Percentiles rank a stretch among this genome's conserved stretches.
phyloP scores from a whole-genome alignment of 306 rosid species.

The Corylus americana region DNA sequence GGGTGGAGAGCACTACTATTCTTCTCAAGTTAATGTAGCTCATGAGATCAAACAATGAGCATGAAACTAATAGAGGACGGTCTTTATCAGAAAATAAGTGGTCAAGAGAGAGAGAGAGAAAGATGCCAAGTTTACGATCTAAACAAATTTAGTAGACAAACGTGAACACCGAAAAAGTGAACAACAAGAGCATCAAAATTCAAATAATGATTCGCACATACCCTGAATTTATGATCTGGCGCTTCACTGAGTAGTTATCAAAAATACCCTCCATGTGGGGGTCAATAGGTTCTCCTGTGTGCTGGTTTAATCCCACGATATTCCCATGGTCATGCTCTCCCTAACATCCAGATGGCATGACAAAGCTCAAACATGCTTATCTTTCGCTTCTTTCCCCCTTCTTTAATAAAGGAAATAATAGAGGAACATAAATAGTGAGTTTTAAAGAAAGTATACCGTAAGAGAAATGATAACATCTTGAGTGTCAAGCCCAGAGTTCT shows the following conservation, averaged over 20 bases:
- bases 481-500: conserved; percentile 93
- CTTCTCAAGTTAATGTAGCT: neutral
- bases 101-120: neutral
- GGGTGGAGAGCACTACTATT: neutral
- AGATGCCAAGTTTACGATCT: no score
- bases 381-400: neutral
- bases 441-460: conserved; percentile 39
- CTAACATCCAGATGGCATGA: conserved; percentile 42
- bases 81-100: neutral
- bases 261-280: conserved; percentile 96
- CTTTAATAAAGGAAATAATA: neutral
- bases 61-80: neutral
- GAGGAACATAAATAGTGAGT: neutral
- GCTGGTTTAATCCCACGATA: conserved; percentile 73
- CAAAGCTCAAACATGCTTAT: neutral
- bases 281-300: conserved; percentile 90
- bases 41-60: neutral
- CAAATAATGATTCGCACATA: conserved; percentile 28
- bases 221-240: conserved; percentile 95
- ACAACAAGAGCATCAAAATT: neutral
- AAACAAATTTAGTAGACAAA: neutral
- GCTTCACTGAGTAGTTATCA: conserved; percentile 92
- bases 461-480: conserved; percentile 91
- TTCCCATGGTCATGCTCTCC: conserved; percentile 92
- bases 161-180: neutral